Evolutionary conservation across 1,284 basidiomycete species (phyloP), one percentile per base, ranked within the genome.

Genomic region (Pseudozyma sp.): DNA sequence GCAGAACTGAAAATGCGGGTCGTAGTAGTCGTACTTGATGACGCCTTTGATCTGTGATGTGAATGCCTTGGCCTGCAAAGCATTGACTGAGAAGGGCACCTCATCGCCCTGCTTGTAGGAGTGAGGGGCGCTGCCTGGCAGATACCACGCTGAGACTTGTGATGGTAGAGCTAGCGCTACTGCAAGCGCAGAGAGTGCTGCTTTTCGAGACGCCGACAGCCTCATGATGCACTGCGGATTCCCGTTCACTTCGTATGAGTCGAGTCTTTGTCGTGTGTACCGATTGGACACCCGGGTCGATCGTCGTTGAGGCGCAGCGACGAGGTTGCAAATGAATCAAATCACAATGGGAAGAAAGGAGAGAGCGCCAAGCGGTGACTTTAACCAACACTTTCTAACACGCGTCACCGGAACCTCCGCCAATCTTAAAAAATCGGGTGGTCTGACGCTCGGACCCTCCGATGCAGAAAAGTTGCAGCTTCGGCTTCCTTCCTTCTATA

Each of bases 1-100:
- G 83, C 96, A 98, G 85, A 98, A 98, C 72, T 91, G 90, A 76
- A 98, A 92, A 45, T 87, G 87, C 1, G 90, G 89, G 78, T 94
- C 90, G 86, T 96, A 96, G 85, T 94, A 96, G 84, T 96, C 93
- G 68, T 81, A 75, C 44, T 67, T 68, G 67, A 79, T 70, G 24
- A 83, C 64, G 16, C 80, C 62, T 56, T 83, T 80, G 68, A 81
- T 77, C 49, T 77, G 78, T 8, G 72, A 68, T 11, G 75, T 75
- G 24, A 78, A 77, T 2, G 79, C 73, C 68, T 82, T 68, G 66
- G 81, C 81, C 81, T 86, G 75, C 77, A 85, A 57, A 59, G 80
- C 62, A 55, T 84, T 84, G 45, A 84, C 82, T 16, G 71, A 75
- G 48, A 86, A 78, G 4, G 85, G 81, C 4, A 86, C 85, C 1